Base-by-base conservation (phyloP, 768 basidiomycete species). In the Mrakia blollopis region DNA sequence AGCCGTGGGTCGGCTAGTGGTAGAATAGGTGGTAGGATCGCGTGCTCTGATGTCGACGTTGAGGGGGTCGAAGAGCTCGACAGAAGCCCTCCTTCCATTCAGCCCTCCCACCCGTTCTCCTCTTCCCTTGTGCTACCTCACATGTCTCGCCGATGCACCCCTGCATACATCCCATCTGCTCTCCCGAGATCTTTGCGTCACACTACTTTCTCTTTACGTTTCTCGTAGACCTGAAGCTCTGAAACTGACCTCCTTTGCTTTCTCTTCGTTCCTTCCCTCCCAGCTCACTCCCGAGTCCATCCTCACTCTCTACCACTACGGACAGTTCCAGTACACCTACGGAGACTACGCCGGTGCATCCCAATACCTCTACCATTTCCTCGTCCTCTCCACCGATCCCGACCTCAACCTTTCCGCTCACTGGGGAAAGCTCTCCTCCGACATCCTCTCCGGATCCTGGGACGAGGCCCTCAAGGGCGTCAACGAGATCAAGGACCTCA, bases 341-440 rank as follows among this genome's bases (percentile, higher is more conserved):
- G 97, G 97, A 62, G 93, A 94, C 84, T 99, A 99, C 86, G 91
- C 90, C 81, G 92, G 92, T 69, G 94, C 97, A 23, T 94, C 95
- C 68, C 94, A 98, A 84, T 98, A 97, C 85, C 87, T 99, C 75
- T 98, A 98, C 87, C 96, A 98, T 83, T 99, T 98, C 88, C 93
- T 95, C 75, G 91, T 98, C 32, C 90, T 99, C 78, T 96, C 95
- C 68, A 97, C 94, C 75, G 93, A 96, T 83, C 87, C 88, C 76
- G 92, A 95, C 72, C 91, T 96, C 82, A 94, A 92, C 85, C 91
- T 93, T 52, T 98, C 97, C 7, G 93, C 96, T 3, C 93, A 95
- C 85, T 99, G 96, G 97, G 97, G 97, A 16, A 98, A 98, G 85
- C 92, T 98, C 79, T 93, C 94, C 52, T 94, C 91, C 41, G 94